Conservation (phyloP, 1,139 yeast species). For the Diutina rugosa region DNA sequence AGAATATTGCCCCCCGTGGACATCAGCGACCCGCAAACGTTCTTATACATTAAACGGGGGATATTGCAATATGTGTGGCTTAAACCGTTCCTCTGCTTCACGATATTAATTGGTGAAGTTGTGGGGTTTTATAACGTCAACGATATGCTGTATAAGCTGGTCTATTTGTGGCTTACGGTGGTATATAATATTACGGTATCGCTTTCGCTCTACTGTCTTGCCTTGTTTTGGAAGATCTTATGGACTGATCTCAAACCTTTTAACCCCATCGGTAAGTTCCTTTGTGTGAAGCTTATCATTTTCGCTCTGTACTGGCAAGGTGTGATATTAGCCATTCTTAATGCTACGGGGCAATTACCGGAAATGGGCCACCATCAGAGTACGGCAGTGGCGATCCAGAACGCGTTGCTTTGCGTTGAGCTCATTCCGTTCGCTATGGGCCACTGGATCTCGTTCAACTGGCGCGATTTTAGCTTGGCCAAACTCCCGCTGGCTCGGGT, state of each 20-base stretch:
- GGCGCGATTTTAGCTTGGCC: conserved; percentile 52
- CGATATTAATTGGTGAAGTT: conserved; percentile 38
- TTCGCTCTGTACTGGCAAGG: conserved; percentile 98
- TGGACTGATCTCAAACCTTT: conserved; percentile 66
- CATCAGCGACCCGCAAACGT: conserved; percentile 75
- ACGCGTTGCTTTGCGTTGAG: conserved; percentile 72
- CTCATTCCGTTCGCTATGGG: conserved; percentile 77
- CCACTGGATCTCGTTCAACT: conserved; percentile 79
- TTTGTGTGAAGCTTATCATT: conserved; percentile 85
- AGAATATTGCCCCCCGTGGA: conserved; percentile 47
- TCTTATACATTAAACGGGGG: conserved; percentile 68
- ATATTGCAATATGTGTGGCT: conserved; percentile 92
- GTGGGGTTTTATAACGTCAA: conserved; percentile 39
- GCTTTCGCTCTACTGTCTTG: conserved; percentile 70
- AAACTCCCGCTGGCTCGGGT: conserved; percentile 59
- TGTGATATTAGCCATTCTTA: conserved; percentile 49
- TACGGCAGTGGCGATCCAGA: conserved; percentile 43
- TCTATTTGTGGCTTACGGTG: conserved; percentile 55
- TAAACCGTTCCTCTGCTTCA: conserved; percentile 64
- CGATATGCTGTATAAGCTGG: conserved; percentile 33
- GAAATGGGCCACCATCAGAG: conserved; percentile 21
- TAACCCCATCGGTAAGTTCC: conserved; percentile 83
- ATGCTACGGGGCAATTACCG: conserved; percentile 37
- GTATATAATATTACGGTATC: conserved; percentile 74
- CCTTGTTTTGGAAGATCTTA: conserved; percentile 84